phyloP scores from a whole-genome alignment of 495 filamentous ascomycete genomes.

The Daldinia bambusicola region DNA sequence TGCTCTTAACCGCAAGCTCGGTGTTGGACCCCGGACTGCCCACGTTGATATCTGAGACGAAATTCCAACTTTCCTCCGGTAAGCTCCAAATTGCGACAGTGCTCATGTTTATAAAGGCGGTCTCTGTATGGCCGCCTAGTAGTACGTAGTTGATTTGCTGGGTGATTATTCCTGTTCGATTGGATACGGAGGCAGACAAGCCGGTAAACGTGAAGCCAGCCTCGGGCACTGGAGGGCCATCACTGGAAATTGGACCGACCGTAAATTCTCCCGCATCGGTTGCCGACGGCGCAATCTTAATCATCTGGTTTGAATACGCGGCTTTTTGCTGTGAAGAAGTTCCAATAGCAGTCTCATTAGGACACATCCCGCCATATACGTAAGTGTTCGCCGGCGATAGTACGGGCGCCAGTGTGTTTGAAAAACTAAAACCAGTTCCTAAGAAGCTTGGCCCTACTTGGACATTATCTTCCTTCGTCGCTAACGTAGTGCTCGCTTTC shows the following conservation, averaged over 20 bases:
- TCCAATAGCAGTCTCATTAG: constrained; percentile 56
- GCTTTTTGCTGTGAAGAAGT: constrained; percentile 69
- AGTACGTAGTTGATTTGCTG: constrained; percentile 81
- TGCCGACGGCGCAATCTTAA: constrained; percentile 63
- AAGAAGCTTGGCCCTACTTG: constrained; percentile 72
- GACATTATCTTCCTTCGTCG: constrained; percentile 34
- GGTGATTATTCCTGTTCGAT: constrained; percentile 66
- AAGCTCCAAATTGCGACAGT: constrained; percentile 87
- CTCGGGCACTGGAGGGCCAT: constrained; percentile 73
- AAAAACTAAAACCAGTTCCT: constrained; percentile 73
- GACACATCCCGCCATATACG: constrained; percentile 91
- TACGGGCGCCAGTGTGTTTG: constrained; percentile 62
- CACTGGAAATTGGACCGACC: constrained; percentile 41
- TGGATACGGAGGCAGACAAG: constrained; percentile 64
- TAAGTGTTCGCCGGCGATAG: constrained; percentile 66
- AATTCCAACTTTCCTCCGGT: constrained; percentile 87
- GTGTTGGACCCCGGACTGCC: constrained; percentile 54
- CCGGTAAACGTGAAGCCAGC: constrained; percentile 87
- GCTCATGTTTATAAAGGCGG: constrained; percentile 92
- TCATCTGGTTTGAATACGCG: constrained; percentile 81
- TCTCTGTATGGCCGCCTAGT: constrained; percentile 83
- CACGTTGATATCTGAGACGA: constrained; percentile 65
- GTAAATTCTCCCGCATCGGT: constrained; percentile 29
- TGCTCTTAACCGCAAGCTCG: constrained; percentile 44
- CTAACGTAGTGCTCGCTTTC: constrained; percentile 39